phyloP scores from a whole-genome alignment of 148 eudicot genomes.

The Camellia sinensis region DNA sequence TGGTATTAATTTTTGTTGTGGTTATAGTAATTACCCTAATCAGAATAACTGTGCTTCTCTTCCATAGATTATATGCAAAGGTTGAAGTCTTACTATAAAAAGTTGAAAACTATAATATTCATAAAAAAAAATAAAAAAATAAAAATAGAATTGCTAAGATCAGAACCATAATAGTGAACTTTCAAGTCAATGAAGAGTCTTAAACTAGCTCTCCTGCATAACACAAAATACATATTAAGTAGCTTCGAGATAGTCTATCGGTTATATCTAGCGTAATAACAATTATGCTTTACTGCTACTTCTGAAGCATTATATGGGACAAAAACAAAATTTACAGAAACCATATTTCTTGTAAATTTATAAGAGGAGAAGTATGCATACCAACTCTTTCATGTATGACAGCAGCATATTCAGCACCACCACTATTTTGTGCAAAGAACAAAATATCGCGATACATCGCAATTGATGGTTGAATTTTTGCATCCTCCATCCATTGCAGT shows the following conservation, averaged over 20 bases:
- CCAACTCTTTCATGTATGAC: constrained; percentile 59
- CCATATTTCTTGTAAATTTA: background rate
- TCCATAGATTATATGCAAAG: background rate
- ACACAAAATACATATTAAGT: background rate
- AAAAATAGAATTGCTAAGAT: background rate
- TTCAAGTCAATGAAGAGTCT: background rate
- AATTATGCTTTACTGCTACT: background rate
- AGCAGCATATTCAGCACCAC: constrained; percentile 55
- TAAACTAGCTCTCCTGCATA: background rate
- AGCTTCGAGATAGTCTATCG: background rate
- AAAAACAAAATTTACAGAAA: background rate
- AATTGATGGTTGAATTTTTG: constrained; percentile 65
- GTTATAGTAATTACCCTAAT: background rate
- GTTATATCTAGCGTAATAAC: background rate
- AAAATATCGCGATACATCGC: constrained; percentile 54
- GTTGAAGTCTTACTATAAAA: background rate
- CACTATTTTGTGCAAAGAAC: constrained; percentile 62
- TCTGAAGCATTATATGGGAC: background rate
- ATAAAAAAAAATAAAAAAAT: too few species aligned
- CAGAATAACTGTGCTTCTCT: background rate
- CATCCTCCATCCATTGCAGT: constrained; percentile 90
- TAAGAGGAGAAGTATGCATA: constrained; percentile 13
- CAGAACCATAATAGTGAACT: background rate
- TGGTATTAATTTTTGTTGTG: background rate
- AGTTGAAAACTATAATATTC: background rate